Evolutionary conservation across 1,284 basidiomycete genomes (phyloP).

Genomic region (Boletus sp.): DNA sequence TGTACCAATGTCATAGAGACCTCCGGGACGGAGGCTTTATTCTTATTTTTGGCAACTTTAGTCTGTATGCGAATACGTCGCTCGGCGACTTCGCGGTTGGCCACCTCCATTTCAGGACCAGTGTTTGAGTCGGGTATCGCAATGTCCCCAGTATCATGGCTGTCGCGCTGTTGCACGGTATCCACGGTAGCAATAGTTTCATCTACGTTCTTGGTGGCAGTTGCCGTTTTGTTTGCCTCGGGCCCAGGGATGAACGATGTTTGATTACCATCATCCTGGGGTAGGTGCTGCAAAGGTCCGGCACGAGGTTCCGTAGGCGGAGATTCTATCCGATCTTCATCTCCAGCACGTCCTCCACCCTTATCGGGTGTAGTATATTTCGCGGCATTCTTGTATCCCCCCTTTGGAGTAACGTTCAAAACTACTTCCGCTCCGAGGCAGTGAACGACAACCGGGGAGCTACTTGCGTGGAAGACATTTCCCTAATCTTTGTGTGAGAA

Average conservation of each 20-base stretch:
- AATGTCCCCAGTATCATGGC: neutral
- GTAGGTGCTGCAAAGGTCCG: conserved; percentile 1
- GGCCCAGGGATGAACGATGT: neutral
- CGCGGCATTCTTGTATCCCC: conserved; percentile 20
- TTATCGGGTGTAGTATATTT: conserved; percentile 6
- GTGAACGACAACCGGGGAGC: conserved; percentile 19
- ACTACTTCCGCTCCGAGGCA: conserved; percentile 26
- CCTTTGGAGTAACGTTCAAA: conserved; percentile 23
- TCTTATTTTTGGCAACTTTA: conserved; percentile 19
- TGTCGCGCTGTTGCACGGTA: neutral
- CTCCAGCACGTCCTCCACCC: conserved; percentile 11
- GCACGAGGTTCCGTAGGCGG: neutral
- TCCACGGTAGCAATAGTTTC: conserved; percentile 4
- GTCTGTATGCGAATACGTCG: conserved; percentile 11
- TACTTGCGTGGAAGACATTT: conserved; percentile 20
- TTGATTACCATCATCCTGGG: neutral
- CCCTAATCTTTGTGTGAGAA: conserved; percentile 21
- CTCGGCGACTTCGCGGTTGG: conserved; percentile 3
- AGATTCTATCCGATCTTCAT: conserved; percentile 6
- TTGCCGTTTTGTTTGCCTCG: conserved; percentile 2
- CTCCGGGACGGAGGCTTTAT: conserved; percentile 18
- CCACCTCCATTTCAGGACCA: neutral
- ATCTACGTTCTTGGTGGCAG: conserved; percentile 2
- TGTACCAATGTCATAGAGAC: conserved; percentile 51
- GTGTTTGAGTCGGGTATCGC: neutral